A percentile compares a stretch with the other conserved stretches of the same genome.
Conservation (phyloP, 2,329 filamentous ascomycete species). For the Delphinella strobiligena region DNA sequence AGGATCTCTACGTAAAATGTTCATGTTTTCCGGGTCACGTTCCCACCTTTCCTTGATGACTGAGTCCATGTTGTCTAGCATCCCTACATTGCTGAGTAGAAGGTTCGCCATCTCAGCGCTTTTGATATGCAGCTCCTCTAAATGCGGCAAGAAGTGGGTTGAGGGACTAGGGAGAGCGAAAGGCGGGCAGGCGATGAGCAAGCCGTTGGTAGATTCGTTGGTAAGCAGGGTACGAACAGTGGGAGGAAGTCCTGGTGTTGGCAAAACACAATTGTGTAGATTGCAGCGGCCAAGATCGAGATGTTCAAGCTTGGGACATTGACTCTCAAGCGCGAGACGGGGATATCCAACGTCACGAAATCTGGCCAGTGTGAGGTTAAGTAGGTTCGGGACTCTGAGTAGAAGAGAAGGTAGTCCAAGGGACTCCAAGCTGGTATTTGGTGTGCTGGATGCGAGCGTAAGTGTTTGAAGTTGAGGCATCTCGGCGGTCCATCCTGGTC, state of each 20-base stretch:
- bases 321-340: too few relatives aligned
- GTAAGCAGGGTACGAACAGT: not conserved
- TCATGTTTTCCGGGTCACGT: not conserved
- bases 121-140: constrained; percentile 5
- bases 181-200: too few relatives aligned
- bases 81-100: constrained; percentile 1
- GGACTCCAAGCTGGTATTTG: too few relatives aligned
- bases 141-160: constrained; percentile 1
- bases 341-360: too few relatives aligned
- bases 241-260: not conserved
- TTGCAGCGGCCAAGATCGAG: not conserved
- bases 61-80: constrained; percentile 1
- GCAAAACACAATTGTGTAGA: constrained; percentile 1
- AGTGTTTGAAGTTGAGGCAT: too few relatives aligned
- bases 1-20: constrained; percentile 1
- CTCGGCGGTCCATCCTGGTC: too few relatives aligned
- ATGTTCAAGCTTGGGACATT: constrained; percentile 6
- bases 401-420: too few relatives aligned
- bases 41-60: not conserved
- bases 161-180: too few relatives aligned
- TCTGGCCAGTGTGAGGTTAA: too few relatives aligned
- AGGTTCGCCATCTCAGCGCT: constrained; percentile 4
- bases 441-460: too few relatives aligned
- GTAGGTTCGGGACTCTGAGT: too few relatives aligned
- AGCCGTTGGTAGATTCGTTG: too few relatives aligned